Evolutionary conservation across 352 stramenopile species (phyloP).

Genomic region (Globisporangium abappressorium): DNA sequence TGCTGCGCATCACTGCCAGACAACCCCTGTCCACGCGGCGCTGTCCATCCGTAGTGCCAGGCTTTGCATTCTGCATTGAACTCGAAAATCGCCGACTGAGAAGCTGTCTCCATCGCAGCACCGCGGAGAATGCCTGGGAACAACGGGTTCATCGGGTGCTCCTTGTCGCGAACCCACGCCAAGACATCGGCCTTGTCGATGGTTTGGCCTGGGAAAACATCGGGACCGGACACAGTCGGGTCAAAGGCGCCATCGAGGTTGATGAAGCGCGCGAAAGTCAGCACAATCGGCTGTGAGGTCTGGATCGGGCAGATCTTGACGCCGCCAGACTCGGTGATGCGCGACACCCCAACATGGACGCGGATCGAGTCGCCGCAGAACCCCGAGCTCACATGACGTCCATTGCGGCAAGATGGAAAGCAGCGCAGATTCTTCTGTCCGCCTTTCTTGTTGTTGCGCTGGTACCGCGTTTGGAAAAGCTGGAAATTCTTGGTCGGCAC

Average conservation of each 20-base stretch:
- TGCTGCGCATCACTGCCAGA: constrained; percentile 78
- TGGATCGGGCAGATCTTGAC: constrained; percentile 83
- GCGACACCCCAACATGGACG: constrained; percentile 77
- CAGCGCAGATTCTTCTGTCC: constrained; percentile 88
- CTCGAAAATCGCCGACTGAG: constrained; percentile 82
- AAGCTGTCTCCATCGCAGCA: constrained; percentile 74
- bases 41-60: constrained; percentile 88
- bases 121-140: constrained; percentile 73
- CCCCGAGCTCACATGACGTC: constrained; percentile 74
- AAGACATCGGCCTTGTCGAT: constrained; percentile 69
- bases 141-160: constrained; percentile 74
- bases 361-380: constrained; percentile 86
- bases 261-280: constrained; percentile 69
- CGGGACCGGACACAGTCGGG: constrained; percentile 55
- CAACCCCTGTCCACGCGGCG: constrained; percentile 66
- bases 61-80: constrained; percentile 88
- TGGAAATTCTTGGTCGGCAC: constrained; percentile 73
- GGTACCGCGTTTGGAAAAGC: constrained; percentile 78
- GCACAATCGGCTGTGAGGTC: constrained; percentile 43
- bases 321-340: constrained; percentile 67
- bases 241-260: constrained; percentile 77
- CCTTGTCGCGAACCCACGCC: constrained; percentile 65
- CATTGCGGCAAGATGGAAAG: constrained; percentile 82
- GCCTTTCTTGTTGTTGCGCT: constrained; percentile 90
- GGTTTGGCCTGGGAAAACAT: constrained; percentile 74